A percentile compares a stretch with the other conserved stretches of the same genome.
phyloP scores from a whole-genome alignment of 176 grass and related monocot genomes.

The Hordeum marinum region DNA sequence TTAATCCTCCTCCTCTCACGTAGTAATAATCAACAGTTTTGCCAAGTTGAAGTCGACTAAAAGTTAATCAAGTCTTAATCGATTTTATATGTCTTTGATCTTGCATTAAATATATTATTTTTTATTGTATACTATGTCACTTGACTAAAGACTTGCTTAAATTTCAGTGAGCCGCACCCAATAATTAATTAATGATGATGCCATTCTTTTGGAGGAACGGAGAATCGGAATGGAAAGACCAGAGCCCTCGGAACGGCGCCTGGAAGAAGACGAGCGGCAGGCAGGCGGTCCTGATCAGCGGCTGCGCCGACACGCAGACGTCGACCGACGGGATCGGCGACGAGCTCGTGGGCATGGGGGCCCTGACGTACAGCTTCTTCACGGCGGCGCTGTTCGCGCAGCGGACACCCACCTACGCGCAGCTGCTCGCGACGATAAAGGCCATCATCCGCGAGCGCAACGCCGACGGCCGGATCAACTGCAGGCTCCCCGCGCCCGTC shows the following conservation, averaged over 20 bases:
- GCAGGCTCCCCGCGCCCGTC: constrained; percentile 35
- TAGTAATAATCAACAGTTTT: no score
- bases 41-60: no score
- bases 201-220: background rate
- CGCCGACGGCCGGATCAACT: background rate
- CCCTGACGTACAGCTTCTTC: constrained; percentile 91
- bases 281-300: constrained; percentile 34
- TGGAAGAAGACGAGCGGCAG: constrained; percentile 31
- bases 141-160: no score
- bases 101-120: no score
- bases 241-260: constrained; percentile 20
- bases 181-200: no score
- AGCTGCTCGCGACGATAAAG: constrained; percentile 61
- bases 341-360: constrained; percentile 17
- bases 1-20: no score
- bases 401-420: constrained; percentile 49
- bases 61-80: no score
- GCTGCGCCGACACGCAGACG: constrained; percentile 26
- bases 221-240: constrained; percentile 1
- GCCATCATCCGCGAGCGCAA: constrained; percentile 40
- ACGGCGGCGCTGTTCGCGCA: constrained; percentile 49
- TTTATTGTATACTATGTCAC: no score
- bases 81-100: no score
- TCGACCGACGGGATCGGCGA: background rate
- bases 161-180: no score